These are phyloP conservation scores for Apiospora marii DNA, from an alignment of 2,329 filamentous ascomycete species.

Conservation along the genomic window DNA sequence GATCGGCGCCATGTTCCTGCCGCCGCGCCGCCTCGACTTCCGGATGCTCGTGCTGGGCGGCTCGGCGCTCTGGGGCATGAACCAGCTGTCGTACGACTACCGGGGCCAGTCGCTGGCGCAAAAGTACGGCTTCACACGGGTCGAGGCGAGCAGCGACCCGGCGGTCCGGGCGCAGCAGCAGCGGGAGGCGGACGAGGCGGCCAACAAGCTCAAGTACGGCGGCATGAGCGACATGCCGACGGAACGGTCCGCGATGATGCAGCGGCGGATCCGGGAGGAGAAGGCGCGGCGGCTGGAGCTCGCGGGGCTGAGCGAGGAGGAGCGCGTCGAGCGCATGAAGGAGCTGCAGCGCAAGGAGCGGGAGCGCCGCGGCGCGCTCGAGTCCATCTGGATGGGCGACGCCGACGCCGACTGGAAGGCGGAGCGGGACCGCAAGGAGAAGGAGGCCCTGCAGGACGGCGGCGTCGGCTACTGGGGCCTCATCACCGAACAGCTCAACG, in stretches of 20 bases:
- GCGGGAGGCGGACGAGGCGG: neutral
- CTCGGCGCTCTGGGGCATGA: constrained; percentile 60
- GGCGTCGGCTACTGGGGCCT: constrained; percentile 64
- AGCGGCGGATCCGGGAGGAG: constrained; percentile 56
- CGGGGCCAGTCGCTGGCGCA: constrained; percentile 58
- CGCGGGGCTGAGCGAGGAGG: constrained; percentile 36
- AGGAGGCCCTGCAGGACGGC: constrained; percentile 58
- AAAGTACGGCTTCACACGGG: constrained; percentile 1
- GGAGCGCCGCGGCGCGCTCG: constrained; percentile 43
- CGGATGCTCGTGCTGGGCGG: constrained; percentile 59
- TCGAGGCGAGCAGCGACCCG: neutral
- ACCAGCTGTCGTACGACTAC: constrained; percentile 64
- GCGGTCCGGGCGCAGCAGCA: neutral
- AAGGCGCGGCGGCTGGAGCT: constrained; percentile 42
- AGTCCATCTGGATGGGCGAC: constrained; percentile 65
- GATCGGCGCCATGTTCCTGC: constrained; percentile 57
- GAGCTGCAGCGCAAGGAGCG: constrained; percentile 34
- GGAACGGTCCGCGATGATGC: constrained; percentile 59
- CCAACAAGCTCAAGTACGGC: neutral
- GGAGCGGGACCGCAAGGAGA: constrained; percentile 59
- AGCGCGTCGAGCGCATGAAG: constrained; percentile 41
- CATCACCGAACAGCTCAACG: constrained; percentile 64
- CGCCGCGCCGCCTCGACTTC: constrained; percentile 59
- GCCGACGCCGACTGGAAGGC: constrained; percentile 63
- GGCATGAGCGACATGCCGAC: constrained; percentile 60